phyloP scores from a whole-genome alignment of 2,329 filamentous ascomycete species.

The Nemania serpens region DNA sequence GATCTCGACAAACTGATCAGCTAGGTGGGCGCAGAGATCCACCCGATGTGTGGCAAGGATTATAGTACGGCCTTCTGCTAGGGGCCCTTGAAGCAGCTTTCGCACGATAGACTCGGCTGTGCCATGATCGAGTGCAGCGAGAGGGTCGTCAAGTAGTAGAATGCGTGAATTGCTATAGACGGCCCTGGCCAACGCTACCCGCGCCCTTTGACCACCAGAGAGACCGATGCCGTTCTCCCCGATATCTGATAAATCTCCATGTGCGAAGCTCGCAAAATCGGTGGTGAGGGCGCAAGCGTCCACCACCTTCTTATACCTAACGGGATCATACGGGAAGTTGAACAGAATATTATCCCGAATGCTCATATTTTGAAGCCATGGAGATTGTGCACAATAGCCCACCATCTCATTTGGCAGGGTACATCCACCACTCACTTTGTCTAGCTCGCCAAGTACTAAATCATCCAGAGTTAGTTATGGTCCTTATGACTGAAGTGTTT shows the following conservation, averaged over 20 bases:
- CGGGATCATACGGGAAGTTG: conserved; percentile 58
- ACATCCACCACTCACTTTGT: conserved; percentile 62
- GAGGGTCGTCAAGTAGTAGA: conserved; percentile 65
- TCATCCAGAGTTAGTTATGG: neutral
- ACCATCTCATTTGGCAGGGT: conserved; percentile 55
- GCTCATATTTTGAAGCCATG: conserved; percentile 69
- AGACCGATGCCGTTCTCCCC: conserved; percentile 67
- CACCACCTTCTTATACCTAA: conserved; percentile 62
- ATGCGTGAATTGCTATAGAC: conserved; percentile 63
- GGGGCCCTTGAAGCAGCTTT: conserved; percentile 62
- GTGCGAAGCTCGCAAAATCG: conserved; percentile 60
- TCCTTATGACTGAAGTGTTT: neutral
- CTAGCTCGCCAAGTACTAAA: conserved; percentile 63
- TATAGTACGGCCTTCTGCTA: conserved; percentile 67
- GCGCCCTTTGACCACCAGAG: conserved; percentile 66
- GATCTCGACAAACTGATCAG: conserved; percentile 75
- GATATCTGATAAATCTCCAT: conserved; percentile 62
- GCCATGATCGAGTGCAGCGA: conserved; percentile 66
- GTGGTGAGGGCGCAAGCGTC: conserved; percentile 63
- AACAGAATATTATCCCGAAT: conserved; percentile 69
- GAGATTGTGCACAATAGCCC: conserved; percentile 63
- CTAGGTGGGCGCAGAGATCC: conserved; percentile 75
- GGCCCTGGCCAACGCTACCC: conserved; percentile 66
- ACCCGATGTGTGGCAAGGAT: conserved; percentile 82
- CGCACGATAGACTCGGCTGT: conserved; percentile 66